These are phyloP conservation scores for Colletotrichum phormii DNA, from an alignment of 2,329 filamentous ascomycete genomes.

Conservation along the genomic window DNA sequence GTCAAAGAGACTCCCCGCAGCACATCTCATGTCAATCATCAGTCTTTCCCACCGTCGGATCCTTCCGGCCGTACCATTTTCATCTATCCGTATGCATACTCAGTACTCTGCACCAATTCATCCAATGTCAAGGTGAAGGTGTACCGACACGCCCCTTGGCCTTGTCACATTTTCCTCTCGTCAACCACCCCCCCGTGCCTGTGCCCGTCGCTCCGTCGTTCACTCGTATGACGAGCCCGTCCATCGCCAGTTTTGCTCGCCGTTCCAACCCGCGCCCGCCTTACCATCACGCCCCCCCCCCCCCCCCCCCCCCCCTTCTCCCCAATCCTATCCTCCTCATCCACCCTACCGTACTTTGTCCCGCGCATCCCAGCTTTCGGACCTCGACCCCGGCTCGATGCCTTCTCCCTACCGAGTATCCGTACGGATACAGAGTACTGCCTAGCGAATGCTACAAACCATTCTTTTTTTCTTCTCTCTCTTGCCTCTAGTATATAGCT, in stretches of 20 bases:
- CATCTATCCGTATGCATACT: too few relatives aligned
- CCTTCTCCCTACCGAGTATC: too few relatives aligned
- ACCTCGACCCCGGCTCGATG: slow-evolving; percentile 2
- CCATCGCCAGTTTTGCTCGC: slow-evolving; percentile 33
- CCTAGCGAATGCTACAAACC: not conserved
- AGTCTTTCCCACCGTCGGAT: slow-evolving; percentile 29
- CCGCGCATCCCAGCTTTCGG: not conserved
- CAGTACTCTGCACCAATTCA: too few relatives aligned
- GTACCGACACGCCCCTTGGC: too few relatives aligned
- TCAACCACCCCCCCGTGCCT: not conserved
- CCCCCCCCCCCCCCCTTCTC: too few relatives aligned
- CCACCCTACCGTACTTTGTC: slow-evolving; percentile 10
- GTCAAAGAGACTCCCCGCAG: slow-evolving; percentile 29
- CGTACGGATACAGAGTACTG: too few relatives aligned
- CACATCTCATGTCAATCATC: slow-evolving; percentile 36
- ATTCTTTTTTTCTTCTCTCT: not conserved
- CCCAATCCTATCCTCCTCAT: not conserved
- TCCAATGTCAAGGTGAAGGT: too few relatives aligned
- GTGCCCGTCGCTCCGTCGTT: not conserved
- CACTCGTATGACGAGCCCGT: slow-evolving; percentile 31
- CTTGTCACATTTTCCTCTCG: slow-evolving; percentile 20
- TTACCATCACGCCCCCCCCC: slow-evolving; percentile 11
- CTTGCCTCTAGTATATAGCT: slow-evolving; percentile 29
- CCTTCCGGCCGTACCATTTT: slow-evolving; percentile 34
- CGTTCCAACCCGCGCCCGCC: slow-evolving; percentile 30